phyloP scores from a whole-genome alignment of 805 yeast species.

The Saturnispora diversa region DNA sequence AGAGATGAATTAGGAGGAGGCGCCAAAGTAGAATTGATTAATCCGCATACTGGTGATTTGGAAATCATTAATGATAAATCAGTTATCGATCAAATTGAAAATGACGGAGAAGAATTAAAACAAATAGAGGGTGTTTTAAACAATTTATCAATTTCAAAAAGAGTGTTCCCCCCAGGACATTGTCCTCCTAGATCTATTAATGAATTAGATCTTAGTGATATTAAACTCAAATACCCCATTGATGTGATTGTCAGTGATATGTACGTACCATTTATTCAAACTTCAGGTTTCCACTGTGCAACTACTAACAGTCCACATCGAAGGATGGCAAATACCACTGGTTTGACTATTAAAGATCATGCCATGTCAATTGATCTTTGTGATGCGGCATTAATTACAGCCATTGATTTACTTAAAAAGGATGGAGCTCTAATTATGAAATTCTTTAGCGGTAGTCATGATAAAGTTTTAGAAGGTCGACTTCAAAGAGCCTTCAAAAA shows the following conservation, averaged over 20 bases:
- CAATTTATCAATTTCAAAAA: slow-evolving; percentile 6
- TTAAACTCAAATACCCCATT: slow-evolving; percentile 32
- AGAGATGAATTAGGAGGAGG: slow-evolving; percentile 15
- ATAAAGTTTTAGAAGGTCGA: slow-evolving; percentile 49
- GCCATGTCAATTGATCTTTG: slow-evolving; percentile 81
- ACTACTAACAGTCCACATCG: slow-evolving; percentile 70
- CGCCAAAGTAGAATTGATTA: not conserved
- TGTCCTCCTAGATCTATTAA: not conserved
- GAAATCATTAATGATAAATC: slow-evolving; percentile 12
- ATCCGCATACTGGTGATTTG: slow-evolving; percentile 7
- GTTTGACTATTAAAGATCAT: slow-evolving; percentile 76
- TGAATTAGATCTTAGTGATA: slow-evolving; percentile 4
- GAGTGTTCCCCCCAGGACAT: not conserved
- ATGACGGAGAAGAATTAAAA: slow-evolving; percentile 11
- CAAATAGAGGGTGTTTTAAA: slow-evolving; percentile 2
- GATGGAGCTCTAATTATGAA: slow-evolving; percentile 77
- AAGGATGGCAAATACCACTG: slow-evolving; percentile 93
- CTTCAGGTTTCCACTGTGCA: slow-evolving; percentile 44
- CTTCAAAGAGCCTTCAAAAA: slow-evolving; percentile 49
- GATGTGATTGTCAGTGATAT: slow-evolving; percentile 73
- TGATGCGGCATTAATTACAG: slow-evolving; percentile 78
- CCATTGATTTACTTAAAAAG: slow-evolving; percentile 59
- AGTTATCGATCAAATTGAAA: slow-evolving; percentile 17
- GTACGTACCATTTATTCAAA: slow-evolving; percentile 61
- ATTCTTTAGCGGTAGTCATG: slow-evolving; percentile 78